Base-by-base conservation (phyloP, 345 rosid genomes). In the Euphorbia peplus region DNA sequence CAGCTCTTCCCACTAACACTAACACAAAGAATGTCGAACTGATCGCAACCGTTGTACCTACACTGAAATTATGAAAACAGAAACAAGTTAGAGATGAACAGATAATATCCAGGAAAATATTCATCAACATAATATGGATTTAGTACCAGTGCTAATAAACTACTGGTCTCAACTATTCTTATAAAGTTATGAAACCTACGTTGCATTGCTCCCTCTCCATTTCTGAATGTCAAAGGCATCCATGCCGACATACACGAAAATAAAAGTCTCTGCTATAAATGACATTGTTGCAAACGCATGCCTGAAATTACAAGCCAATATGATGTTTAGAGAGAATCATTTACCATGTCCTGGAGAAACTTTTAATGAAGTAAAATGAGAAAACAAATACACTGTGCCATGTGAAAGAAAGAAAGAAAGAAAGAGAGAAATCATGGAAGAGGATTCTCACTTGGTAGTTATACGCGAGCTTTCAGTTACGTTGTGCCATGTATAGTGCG, bases 401-500 rank as follows among this genome's bases (percentile, higher is more conserved):
- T 39, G 44, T 39, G 44, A 39, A 39, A 39, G 10, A 39, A 32
- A 42, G 1, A 11, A 18, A 13, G 14, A 12, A 44, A 44, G 16
- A 35, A 10, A 28, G 15, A 8, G 56, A 18, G 41, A 22, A 42
- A 54, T 29, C 2, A 57, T 14, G 42, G 8, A 48, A 66, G 64
- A 53, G 52, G 26, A 1, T 24, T 42, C 84, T 78, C 69, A 86
- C 93, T 84, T 86, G 74, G 93, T 84, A 68, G 93, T 88, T 80
- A 82, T 64, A 66, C 87, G 69, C 41, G 93, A 88, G 76, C 87
- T 79, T 72, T 88, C 86, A 18, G 93, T 86, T 57, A 88, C 82
- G 1, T 86, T 88, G 70, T 88, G 93, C 93, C 93, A 88, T 14
- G 93, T 84, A 66, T 86, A 86, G 73, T 88, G 93, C 4, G 90